A percentile compares a stretch with the other conserved stretches of the same genome.
Evolutionary conservation across 2,329 filamentous ascomycete genomes (phyloP).

Genomic region (Fusarium sp.): DNA sequence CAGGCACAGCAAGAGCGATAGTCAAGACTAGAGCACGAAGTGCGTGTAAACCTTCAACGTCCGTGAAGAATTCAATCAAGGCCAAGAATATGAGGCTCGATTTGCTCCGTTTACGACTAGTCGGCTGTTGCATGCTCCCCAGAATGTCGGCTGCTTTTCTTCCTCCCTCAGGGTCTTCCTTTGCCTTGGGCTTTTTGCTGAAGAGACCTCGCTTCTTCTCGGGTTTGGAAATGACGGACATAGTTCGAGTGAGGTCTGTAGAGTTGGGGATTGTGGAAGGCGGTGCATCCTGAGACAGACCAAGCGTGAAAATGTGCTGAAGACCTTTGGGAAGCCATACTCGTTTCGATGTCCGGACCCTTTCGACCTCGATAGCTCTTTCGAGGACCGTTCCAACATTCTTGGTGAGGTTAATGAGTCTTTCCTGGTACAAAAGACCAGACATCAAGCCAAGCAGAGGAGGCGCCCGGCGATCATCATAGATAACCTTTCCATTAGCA

Average conservation of each 20-base stretch:
- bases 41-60: constrained; percentile 12
- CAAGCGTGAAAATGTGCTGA: constrained; percentile 7
- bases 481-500: constrained; percentile 8
- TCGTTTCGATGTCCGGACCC: neutral
- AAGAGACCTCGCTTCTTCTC: constrained; percentile 14
- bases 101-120: constrained; percentile 12
- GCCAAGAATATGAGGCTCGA: constrained; percentile 7
- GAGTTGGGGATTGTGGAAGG: constrained; percentile 10
- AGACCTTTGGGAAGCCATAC: constrained; percentile 19
- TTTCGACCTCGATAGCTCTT: constrained; percentile 7
- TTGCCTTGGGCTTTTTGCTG: constrained; percentile 5
- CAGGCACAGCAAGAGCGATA: constrained; percentile 13
- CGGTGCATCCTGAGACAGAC: constrained; percentile 12
- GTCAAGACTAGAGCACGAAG: constrained; percentile 8
- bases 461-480: neutral
- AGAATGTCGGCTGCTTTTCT: constrained; percentile 4
- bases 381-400: constrained; percentile 1
- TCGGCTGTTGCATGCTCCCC: constrained; percentile 13
- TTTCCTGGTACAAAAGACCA: constrained; percentile 14
- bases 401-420: constrained; percentile 14
- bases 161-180: neutral
- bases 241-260: constrained; percentile 6
- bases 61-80: constrained; percentile 15
- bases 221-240: constrained; percentile 9
- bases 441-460: constrained; percentile 20